Base-by-base conservation (phyloP, 164 flowering plant genomes). In the Nymphaea thermarum region DNA sequence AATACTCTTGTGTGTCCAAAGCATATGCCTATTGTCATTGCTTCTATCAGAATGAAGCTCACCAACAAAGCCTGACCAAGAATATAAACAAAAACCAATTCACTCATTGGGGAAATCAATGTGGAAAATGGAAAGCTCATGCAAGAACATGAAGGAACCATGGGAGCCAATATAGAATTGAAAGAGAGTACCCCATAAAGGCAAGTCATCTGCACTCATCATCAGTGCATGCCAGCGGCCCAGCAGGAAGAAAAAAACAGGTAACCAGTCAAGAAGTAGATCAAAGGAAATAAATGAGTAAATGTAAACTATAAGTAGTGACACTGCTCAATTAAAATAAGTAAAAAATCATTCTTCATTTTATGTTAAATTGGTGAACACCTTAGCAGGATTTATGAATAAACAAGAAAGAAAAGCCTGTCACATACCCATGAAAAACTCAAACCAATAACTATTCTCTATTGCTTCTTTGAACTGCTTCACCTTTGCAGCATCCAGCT, bases 401-500 rank as follows among this genome's bases (percentile, higher is more conserved):
- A 51, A 18, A 16, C 17, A 64, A 4, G 15, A 51, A 66, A 68
- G 43, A 43, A 67, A 55, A 12, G 73, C 25, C 2, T 43, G 4
- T 2, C 25, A 77, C 89, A 73, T 87, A 94, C 99, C 99, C 82
- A 94, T 82, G 79, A 94, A 94, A 72, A 94, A 90, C 71, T 94
- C 99, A 80, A 94, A 86, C 99, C 99, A 94, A 71, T 94, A 94
- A 36, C 80, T 78, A 77, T 82, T 88, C 71, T 89, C 96, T 75
- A 94, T 86, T 67, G 99, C 99, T 83, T 91, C 96, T 77, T 88
- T 90, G 82, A 94, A 91, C 65, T 87, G 90, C 74, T 82, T 86
- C 68, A 83, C 99, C 74, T 89, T 90, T 14, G 80, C 82, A 43
- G 80, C 91, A 75, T 88, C 87, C 70, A 94, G 87, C 63, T 84